These are phyloP conservation scores for Papiliotrema fonsecae DNA, from an alignment of 1,284 basidiomycete species.

Conservation along the genomic window DNA sequence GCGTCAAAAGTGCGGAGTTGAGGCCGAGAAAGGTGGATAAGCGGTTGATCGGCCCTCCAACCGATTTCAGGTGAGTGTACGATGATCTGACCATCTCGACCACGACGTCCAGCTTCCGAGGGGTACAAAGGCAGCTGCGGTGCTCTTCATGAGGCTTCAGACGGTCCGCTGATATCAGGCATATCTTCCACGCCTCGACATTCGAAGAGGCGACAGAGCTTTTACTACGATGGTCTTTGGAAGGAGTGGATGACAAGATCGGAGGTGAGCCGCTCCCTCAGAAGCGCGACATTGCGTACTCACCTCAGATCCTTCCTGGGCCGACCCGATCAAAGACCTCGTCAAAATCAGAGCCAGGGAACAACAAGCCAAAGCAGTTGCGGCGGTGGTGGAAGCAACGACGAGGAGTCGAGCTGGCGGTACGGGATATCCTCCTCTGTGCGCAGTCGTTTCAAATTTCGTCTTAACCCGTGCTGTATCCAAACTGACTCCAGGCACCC, in stretches of 20 bases:
- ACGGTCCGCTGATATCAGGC: slow-evolving; percentile 58
- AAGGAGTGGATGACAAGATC: slow-evolving; percentile 77
- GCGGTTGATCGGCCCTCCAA: slow-evolving; percentile 78
- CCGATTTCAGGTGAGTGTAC: slow-evolving; percentile 69
- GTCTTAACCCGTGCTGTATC: background rate
- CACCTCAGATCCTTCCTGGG: slow-evolving; percentile 76
- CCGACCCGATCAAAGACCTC: slow-evolving; percentile 78
- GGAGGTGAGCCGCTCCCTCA: slow-evolving; percentile 56
- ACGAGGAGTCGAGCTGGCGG: slow-evolving; percentile 14
- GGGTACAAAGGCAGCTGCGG: too few relatives aligned
- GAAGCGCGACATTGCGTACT: slow-evolving; percentile 4
- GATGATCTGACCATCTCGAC: background rate
- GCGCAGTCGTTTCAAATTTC: slow-evolving; percentile 8
- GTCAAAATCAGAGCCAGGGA: slow-evolving; percentile 58
- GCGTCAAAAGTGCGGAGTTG: slow-evolving; percentile 9
- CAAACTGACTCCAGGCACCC: background rate
- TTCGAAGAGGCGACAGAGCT: slow-evolving; percentile 86
- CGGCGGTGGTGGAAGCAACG: slow-evolving; percentile 49
- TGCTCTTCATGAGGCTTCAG: too few relatives aligned
- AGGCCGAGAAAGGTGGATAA: slow-evolving; percentile 68
- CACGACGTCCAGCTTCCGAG: too few relatives aligned
- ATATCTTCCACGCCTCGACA: slow-evolving; percentile 89
- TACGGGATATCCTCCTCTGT: slow-evolving; percentile 11
- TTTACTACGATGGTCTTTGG: slow-evolving; percentile 81
- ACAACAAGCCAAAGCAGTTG: slow-evolving; percentile 74